These are phyloP conservation scores for Lactarius akahatsu DNA, from an alignment of 768 basidiomycete genomes.

Conservation along the genomic window DNA sequence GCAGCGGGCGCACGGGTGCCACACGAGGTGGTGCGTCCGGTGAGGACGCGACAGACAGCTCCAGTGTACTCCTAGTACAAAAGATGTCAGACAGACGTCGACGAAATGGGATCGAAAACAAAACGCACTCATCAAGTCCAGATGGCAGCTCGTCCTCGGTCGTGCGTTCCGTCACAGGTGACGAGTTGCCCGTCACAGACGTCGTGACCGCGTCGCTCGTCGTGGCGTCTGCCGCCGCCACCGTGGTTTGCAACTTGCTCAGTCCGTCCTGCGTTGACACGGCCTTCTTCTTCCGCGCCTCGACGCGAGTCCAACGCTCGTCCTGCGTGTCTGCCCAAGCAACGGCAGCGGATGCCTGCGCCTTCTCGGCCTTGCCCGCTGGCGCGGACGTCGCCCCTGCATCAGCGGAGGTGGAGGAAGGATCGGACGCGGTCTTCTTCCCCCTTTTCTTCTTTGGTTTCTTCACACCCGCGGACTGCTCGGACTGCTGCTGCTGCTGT, in stretches of 20 bases:
- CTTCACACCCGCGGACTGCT: slow-evolving; percentile 35
- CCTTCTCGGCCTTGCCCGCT: slow-evolving; percentile 35
- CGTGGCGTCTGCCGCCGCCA: slow-evolving; percentile 36
- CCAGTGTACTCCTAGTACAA: slow-evolving; percentile 50
- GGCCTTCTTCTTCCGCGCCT: slow-evolving; percentile 41
- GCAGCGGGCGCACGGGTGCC: slow-evolving; percentile 60
- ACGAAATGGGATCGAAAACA: background rate
- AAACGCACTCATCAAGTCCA: slow-evolving; percentile 65
- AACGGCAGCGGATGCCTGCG: slow-evolving; percentile 30
- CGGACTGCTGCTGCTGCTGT: slow-evolving; percentile 4
- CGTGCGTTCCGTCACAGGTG: slow-evolving; percentile 37
- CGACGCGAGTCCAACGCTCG: slow-evolving; percentile 72
- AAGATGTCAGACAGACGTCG: slow-evolving; percentile 16
- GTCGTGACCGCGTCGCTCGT: slow-evolving; percentile 55
- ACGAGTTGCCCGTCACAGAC: slow-evolving; percentile 44
- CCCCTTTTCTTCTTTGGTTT: slow-evolving; percentile 48
- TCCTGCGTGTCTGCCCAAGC: slow-evolving; percentile 47
- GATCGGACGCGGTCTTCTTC: slow-evolving; percentile 34
- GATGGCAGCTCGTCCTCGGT: slow-evolving; percentile 51
- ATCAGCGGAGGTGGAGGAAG: slow-evolving; percentile 31
- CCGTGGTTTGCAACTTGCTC: slow-evolving; percentile 17
- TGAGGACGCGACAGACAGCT: slow-evolving; percentile 49
- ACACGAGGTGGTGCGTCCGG: slow-evolving; percentile 51
- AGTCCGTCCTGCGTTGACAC: slow-evolving; percentile 4
- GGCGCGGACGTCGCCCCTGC: slow-evolving; percentile 10